Evolutionary conservation across 2,329 filamentous ascomycete genomes (phyloP), one percentile per base, ranked within the genome.

Genomic region (Fragosphaeria purpurea): DNA sequence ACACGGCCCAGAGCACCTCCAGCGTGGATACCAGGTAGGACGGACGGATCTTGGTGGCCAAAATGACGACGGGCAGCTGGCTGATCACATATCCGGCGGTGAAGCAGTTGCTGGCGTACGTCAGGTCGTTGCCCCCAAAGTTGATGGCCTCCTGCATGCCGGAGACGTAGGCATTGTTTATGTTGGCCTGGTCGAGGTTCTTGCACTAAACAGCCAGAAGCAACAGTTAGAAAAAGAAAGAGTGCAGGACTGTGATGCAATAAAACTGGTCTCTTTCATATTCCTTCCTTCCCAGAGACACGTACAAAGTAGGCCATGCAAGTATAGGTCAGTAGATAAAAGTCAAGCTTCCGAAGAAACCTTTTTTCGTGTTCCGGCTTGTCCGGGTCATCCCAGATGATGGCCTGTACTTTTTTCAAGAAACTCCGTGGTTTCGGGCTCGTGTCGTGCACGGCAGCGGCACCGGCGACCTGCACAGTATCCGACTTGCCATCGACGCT

Each of bases 291-390:
- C 22, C 22, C 3, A 4, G 35, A 30, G 5, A 6, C 0, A 41
- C 48, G 1, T 44, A 51, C 49, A 47, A 51, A 51, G 57, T 76
- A 78, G 53, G 70, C 73, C 44, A 82, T 59, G 59, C 78, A 82
- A 61, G 79, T 82, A 58, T 82, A 82, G 0, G 75, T 79, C 44
- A 83, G 62, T 56, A 82, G 81, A 63, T 80, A 82, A 58, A 80
- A 81, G 60, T 82, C 79, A 40, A 50, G 44, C 47, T 54, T 54
- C 11, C 47, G 53, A 9, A 54, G 41, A 37, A 54, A 51, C 41
- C 48, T 50, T 37, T 57, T 37, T 71, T 58, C 31, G 2, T 4
- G 9, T 2, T 8, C 42, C 2, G 50, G 30, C 46, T 52, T 52
- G 47, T 52, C 46, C 6, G 50, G 50, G 13, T 52, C 42, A 44